phyloP scores from a whole-genome alignment of 225 moss, liverwort and hornwort genomes.

The Ulota crispa region DNA sequence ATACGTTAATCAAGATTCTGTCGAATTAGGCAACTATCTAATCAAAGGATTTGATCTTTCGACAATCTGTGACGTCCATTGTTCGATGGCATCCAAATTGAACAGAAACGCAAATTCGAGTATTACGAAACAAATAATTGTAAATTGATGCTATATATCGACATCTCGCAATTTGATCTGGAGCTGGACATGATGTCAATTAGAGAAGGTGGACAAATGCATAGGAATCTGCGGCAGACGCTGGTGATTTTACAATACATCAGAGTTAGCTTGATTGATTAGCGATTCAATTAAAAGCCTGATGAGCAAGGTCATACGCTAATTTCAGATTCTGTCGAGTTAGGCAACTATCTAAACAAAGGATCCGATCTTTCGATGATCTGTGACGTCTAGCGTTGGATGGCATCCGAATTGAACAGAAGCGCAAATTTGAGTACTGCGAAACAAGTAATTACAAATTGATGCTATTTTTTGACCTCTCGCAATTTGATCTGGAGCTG shows the following conservation, averaged over 20 bases:
- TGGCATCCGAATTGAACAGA: neutral
- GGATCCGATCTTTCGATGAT: neutral
- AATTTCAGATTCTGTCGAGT: neutral
- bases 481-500: neutral
- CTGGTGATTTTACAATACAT: neutral
- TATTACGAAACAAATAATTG: neutral
- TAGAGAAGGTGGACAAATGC: neutral
- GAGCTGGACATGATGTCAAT: neutral
- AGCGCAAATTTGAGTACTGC: neutral
- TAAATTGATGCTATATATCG: neutral
- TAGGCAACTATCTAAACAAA: neutral
- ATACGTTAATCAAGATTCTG: neutral
- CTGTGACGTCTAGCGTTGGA: neutral
- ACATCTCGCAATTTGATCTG: neutral
- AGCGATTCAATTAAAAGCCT: neutral
- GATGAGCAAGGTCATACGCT: neutral
- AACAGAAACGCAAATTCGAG: neutral
- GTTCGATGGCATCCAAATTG: neutral
- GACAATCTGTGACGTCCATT: conserved; percentile 2
- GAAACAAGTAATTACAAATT: no score
- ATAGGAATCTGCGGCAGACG: neutral
- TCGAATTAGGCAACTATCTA: neutral
- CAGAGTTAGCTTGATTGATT: neutral
- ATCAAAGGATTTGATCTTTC: neutral
- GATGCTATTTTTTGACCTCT: neutral